phyloP scores from a whole-genome alignment of 352 stramenopile species.

The Pythium coloratum region DNA sequence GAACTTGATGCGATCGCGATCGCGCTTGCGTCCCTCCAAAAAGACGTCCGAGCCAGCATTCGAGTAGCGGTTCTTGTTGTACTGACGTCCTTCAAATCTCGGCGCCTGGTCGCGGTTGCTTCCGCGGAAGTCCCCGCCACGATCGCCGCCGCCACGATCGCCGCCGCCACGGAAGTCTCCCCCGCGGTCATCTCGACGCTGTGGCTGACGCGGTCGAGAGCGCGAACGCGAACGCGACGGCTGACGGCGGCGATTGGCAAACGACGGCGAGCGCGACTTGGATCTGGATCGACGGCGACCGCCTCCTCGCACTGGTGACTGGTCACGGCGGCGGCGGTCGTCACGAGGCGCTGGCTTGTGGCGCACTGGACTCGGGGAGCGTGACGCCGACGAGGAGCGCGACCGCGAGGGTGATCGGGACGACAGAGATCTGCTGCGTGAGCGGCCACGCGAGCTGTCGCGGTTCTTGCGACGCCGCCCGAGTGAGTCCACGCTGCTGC shows the following conservation, averaged over 20 bases:
- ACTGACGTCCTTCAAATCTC: constrained; percentile 1
- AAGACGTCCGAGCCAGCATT: constrained; percentile 59
- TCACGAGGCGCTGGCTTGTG: constrained; percentile 6
- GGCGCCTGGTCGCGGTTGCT: constrained; percentile 2
- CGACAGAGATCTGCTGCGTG: constrained; percentile 13
- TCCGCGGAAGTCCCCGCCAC: constrained; percentile 7
- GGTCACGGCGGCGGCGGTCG: not conserved
- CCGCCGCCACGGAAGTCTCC: constrained; percentile 2
- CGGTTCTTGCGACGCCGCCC: constrained; percentile 16
- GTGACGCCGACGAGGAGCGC: not conserved
- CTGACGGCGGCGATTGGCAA: not conserved
- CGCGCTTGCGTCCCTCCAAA: constrained; percentile 69
- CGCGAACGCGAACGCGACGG: constrained; percentile 12
- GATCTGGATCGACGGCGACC: constrained; percentile 4
- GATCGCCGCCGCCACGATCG: not conserved
- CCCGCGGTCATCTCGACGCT: constrained; percentile 20
- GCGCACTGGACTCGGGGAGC: constrained; percentile 12
- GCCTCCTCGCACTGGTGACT: constrained; percentile 2
- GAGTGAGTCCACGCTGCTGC: constrained; percentile 31
- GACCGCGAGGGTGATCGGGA: constrained; percentile 7
- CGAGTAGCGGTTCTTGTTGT: constrained; percentile 31
- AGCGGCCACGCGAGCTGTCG: constrained; percentile 1
- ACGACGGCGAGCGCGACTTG: constrained; percentile 8
- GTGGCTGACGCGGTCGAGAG: constrained; percentile 14
- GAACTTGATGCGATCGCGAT: constrained; percentile 59